phyloP scores from a whole-genome alignment of 306 rosid species.

The Alnus glutinosa region DNA sequence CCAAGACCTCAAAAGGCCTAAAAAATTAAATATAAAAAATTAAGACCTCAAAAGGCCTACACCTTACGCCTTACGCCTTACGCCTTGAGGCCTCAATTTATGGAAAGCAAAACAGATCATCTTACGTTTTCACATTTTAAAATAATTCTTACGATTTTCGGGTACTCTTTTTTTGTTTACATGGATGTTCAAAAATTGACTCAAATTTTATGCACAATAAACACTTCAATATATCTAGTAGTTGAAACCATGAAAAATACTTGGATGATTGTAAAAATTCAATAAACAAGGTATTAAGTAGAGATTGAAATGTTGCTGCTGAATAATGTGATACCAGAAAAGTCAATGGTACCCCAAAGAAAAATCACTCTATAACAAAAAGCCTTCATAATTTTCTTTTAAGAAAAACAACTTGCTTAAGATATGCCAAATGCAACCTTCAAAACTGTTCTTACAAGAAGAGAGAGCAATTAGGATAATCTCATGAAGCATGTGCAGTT shows the following conservation, averaged over 20 bases:
- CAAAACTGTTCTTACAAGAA: not conserved
- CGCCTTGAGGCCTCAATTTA: not conserved
- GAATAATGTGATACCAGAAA: not conserved
- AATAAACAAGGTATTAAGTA: not conserved
- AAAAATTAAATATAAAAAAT: too few species aligned
- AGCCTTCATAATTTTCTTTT: not conserved
- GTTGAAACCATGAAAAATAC: not conserved
- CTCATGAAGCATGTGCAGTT: not conserved
- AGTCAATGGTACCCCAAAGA: not conserved
- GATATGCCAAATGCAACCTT: slow-evolving; percentile 7
- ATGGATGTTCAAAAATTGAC: not conserved
- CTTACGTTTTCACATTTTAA: not conserved
- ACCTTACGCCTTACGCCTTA: not conserved
- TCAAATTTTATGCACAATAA: not conserved
- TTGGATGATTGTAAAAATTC: not conserved
- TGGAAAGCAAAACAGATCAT: not conserved
- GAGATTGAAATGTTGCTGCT: not conserved
- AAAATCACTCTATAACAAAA: not conserved
- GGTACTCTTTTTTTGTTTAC: not conserved
- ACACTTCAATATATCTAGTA: not conserved
- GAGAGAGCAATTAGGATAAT: not conserved
- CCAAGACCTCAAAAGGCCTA: too few species aligned
- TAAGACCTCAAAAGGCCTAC: too few species aligned
- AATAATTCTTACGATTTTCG: not conserved
- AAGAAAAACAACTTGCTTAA: not conserved